Percentiles rank a stretch among this genome's conserved stretches.
phyloP scores from a whole-genome alignment of 2,329 filamentous ascomycete genomes.

The Ceratocystis variospora region DNA sequence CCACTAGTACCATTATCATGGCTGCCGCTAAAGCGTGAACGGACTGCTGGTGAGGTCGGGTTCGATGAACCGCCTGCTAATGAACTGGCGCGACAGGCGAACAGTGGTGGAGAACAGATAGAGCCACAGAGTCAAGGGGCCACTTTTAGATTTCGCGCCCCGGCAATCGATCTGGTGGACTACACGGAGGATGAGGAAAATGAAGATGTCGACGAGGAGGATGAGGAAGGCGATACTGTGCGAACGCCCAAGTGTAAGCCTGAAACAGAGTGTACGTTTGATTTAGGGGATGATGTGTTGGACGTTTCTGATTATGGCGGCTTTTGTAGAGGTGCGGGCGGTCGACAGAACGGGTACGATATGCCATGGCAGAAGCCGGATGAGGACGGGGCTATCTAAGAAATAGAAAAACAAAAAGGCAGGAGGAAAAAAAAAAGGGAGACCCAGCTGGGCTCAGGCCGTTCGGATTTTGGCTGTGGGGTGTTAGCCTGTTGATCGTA shows the following conservation, averaged over 20 bases:
- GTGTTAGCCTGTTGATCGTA: not conserved
- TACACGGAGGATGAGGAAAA: not conserved
- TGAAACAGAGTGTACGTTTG: not conserved
- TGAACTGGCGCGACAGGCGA: no score
- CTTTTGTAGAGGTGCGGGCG: not conserved
- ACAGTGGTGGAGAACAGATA: no score
- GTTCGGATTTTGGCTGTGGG: no score
- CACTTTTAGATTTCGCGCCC: no score
- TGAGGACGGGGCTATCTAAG: slow-evolving; percentile 14
- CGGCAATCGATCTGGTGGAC: slow-evolving; percentile 1
- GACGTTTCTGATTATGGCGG: not conserved
- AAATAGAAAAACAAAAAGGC: no score
- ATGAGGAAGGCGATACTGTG: not conserved
- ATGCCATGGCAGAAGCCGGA: slow-evolving; percentile 6
- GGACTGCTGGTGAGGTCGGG: not conserved
- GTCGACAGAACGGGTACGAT: not conserved
- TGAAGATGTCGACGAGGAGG: not conserved
- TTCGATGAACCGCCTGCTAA: no score
- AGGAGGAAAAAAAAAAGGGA: no score
- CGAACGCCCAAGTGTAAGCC: not conserved
- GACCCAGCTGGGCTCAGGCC: no score
- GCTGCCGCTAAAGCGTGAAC: slow-evolving; percentile 6
- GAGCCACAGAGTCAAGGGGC: no score
- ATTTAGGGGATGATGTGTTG: not conserved
- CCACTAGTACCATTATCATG: slow-evolving; percentile 8